Percentiles rank a stretch among this genome's conserved stretches.
phyloP scores from a whole-genome alignment of 129 eudicot species.

The Flaveria ramosissima region DNA sequence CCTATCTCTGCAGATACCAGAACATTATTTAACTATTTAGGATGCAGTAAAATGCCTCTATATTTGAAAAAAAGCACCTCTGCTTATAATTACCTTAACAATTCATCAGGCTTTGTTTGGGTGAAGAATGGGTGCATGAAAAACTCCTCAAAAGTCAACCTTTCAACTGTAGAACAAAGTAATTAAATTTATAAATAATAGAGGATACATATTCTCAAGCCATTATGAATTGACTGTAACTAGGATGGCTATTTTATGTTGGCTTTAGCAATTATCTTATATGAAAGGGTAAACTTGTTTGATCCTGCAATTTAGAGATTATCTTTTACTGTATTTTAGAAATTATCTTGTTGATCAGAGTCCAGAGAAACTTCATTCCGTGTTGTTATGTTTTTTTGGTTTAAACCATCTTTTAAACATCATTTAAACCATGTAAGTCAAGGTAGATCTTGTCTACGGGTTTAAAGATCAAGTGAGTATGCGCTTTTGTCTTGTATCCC shows the following conservation, averaged over 20 bases:
- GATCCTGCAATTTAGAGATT: not conserved
- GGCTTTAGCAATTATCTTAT: constrained; percentile 3
- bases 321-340: not conserved
- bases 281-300: not conserved
- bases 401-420: too few species aligned
- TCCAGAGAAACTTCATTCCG: not conserved
- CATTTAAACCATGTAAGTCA: not conserved
- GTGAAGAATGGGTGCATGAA: constrained; percentile 72
- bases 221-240: not conserved
- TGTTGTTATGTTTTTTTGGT: not conserved
- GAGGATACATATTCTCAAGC: constrained; percentile 2
- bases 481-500: not conserved
- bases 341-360: not conserved
- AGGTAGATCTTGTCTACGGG: not conserved
- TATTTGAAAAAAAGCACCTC: constrained; percentile 8
- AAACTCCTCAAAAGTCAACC: constrained; percentile 88
- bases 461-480: not conserved
- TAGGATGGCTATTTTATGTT: not conserved
- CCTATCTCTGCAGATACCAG: constrained; percentile 43
- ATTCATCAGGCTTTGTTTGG: constrained; percentile 50
- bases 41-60: not conserved
- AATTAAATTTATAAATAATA: constrained; percentile 17
- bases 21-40: constrained; percentile 13
- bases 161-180: constrained; percentile 62
- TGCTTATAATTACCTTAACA: constrained; percentile 41